Evolutionary conservation across 129 eudicot species (phyloP).

Genomic region (Apium graveolens): DNA sequence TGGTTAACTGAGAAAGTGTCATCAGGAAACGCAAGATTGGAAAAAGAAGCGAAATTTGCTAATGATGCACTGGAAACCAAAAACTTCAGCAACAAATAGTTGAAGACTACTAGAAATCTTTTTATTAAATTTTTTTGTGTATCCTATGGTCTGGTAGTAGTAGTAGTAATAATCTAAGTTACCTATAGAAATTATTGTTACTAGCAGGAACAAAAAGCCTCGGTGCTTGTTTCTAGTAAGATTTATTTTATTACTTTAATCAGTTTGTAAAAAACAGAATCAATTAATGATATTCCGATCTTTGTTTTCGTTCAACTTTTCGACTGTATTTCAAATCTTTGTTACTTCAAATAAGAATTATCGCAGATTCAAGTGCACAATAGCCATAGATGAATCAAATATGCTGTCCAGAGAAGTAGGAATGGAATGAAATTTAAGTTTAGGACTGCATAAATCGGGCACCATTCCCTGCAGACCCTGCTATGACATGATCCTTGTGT

Average conservation of each 20-base stretch:
- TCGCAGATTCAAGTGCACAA: not conserved
- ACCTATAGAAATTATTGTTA: not conserved
- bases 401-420: not conserved
- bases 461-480: not conserved
- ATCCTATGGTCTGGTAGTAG: not conserved
- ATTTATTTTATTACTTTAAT: not conserved
- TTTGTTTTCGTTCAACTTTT: not conserved
- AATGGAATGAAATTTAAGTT: not conserved
- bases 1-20: slow-evolving; percentile 52
- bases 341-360: not conserved
- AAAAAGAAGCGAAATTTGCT: slow-evolving; percentile 35
- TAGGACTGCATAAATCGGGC: not conserved
- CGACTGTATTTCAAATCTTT: not conserved
- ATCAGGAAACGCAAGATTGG: slow-evolving; percentile 29
- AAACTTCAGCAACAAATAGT: slow-evolving; percentile 1
- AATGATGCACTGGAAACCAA: slow-evolving; percentile 19
- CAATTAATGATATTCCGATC: not conserved
- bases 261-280: not conserved
- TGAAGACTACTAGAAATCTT: not conserved
- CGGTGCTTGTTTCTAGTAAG: not conserved
- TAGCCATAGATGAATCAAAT: not conserved
- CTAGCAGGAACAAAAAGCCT: not conserved
- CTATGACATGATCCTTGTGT: not conserved
- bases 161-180: not conserved
- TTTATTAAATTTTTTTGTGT: not conserved